These are phyloP conservation scores for Fusarium sp. DNA, from an alignment of 2,329 filamentous ascomycete genomes.

Conservation along the genomic window DNA sequence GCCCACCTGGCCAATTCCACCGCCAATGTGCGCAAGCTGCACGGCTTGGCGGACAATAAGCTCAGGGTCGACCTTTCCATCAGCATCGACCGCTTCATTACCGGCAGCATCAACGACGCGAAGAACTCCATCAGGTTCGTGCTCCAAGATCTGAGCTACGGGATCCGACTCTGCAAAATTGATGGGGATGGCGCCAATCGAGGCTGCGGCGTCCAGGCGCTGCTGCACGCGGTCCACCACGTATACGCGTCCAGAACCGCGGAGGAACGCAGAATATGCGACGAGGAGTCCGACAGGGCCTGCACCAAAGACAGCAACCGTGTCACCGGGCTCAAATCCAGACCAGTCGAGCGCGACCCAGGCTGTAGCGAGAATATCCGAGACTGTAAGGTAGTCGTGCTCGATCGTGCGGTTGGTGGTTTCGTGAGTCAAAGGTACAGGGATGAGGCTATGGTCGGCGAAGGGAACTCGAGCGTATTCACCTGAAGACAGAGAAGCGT, in stretches of 20 bases:
- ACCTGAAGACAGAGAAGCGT: neutral
- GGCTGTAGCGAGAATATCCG: constrained; percentile 3
- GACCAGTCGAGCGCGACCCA: constrained; percentile 33
- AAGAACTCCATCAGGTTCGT: neutral
- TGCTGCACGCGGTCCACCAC: constrained; percentile 71
- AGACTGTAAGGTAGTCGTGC: constrained; percentile 1
- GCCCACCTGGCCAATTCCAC: neutral
- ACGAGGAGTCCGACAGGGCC: constrained; percentile 73
- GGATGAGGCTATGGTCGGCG: neutral
- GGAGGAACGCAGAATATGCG: constrained; percentile 68
- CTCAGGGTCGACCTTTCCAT: neutral
- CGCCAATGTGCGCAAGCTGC: neutral
- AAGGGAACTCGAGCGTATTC: neutral
- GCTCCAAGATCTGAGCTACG: constrained; percentile 62
- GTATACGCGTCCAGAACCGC: constrained; percentile 70
- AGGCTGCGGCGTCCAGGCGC: constrained; percentile 65
- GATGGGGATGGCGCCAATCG: constrained; percentile 69
- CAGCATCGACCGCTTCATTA: neutral
- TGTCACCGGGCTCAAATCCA: constrained; percentile 68
- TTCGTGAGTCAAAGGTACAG: neutral
- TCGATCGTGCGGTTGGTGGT: neutral
- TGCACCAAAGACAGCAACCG: constrained; percentile 70
- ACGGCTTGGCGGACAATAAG: neutral
- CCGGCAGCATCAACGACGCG: neutral
- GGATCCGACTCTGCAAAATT: constrained; percentile 70